These are phyloP conservation scores for Lentinula edodes DNA, from an alignment of 768 basidiomycete species.

Conservation along the genomic window DNA sequence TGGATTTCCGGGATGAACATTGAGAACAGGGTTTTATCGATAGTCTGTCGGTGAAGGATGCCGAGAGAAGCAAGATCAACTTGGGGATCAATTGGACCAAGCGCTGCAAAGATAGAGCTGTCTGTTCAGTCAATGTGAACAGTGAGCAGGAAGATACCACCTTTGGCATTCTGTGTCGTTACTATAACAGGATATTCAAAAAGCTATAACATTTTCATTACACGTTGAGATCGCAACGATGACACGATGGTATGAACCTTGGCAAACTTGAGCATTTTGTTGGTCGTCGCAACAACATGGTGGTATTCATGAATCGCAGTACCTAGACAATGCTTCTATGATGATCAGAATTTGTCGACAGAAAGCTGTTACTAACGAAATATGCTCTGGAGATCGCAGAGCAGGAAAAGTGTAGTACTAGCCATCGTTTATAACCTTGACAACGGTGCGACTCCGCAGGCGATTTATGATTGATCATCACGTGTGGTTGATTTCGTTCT, in stretches of 20 bases:
- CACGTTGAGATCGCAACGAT: neutral
- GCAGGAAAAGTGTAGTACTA: slow-evolving; percentile 53
- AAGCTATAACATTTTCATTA: slow-evolving; percentile 16
- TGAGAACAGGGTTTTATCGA: slow-evolving; percentile 79
- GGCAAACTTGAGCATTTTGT: slow-evolving; percentile 74
- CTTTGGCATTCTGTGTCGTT: slow-evolving; percentile 82
- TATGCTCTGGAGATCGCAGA: slow-evolving; percentile 80
- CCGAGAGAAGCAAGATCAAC: slow-evolving; percentile 52
- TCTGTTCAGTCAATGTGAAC: neutral
- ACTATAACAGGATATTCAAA: slow-evolving; percentile 65
- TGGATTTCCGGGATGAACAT: slow-evolving; percentile 75
- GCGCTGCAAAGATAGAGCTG: slow-evolving; percentile 33
- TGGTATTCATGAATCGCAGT: slow-evolving; percentile 65
- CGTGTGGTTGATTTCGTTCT: neutral
- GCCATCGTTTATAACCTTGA: neutral
- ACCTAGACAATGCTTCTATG: slow-evolving; percentile 17
- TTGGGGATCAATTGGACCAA: slow-evolving; percentile 64
- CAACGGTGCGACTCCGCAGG: neutral
- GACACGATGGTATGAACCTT: slow-evolving; percentile 37
- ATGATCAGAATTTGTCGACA: neutral
- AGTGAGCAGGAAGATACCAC: slow-evolving; percentile 26
- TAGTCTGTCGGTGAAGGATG: slow-evolving; percentile 50
- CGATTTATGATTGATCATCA: neutral
- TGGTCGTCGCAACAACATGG: slow-evolving; percentile 59
- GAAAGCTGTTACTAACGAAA: slow-evolving; percentile 47